Percentiles rank a stretch among this genome's conserved stretches.
phyloP scores from a whole-genome alignment of 2,329 filamentous ascomycete species.

The Tympanopsis confertula region DNA sequence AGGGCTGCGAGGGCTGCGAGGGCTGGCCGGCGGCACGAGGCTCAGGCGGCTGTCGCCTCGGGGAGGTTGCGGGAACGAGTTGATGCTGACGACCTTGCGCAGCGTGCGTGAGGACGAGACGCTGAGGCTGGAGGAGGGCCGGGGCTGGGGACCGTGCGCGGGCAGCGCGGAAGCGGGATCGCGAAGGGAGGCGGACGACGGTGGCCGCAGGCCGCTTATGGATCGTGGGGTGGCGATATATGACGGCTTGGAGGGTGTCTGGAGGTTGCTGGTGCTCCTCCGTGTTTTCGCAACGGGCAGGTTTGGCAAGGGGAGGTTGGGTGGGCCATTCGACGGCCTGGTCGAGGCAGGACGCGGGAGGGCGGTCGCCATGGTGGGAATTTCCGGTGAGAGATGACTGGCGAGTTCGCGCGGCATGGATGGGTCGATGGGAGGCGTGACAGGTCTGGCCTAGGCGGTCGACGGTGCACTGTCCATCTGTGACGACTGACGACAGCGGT shows the following conservation, averaged over 20 bases:
- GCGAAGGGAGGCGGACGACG: constrained; percentile 43
- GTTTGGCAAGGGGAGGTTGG: constrained; percentile 61
- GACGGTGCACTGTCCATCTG: too few relatives aligned
- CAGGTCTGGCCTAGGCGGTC: too few relatives aligned
- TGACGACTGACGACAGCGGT: too few relatives aligned
- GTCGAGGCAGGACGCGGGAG: constrained; percentile 48
- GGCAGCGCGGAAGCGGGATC: constrained; percentile 37
- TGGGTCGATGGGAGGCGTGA: too few relatives aligned
- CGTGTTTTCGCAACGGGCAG: constrained; percentile 64
- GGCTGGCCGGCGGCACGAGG: constrained; percentile 40
- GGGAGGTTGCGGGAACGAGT: constrained; percentile 83
- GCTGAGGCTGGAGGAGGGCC: constrained; percentile 41
- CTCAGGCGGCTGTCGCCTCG: constrained; percentile 50
- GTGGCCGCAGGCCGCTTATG: constrained; percentile 45
- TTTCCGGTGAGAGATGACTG: too few relatives aligned
- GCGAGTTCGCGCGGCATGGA: too few relatives aligned
- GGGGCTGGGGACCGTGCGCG: constrained; percentile 42
- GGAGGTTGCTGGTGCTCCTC: constrained; percentile 45
- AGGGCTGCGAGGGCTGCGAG: constrained; percentile 23
- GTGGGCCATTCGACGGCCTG: constrained; percentile 58
- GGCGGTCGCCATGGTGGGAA: constrained; percentile 38
- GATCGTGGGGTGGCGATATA: constrained; percentile 30
- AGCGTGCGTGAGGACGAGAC: constrained; percentile 54
- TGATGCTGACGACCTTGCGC: constrained; percentile 84
- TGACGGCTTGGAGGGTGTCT: constrained; percentile 25